Percentiles rank a stretch among this genome's conserved stretches.
These are phyloP conservation scores for Ophiostoma sp. DNA, from an alignment of 2,329 filamentous ascomycete genomes.

Conservation along the genomic window DNA sequence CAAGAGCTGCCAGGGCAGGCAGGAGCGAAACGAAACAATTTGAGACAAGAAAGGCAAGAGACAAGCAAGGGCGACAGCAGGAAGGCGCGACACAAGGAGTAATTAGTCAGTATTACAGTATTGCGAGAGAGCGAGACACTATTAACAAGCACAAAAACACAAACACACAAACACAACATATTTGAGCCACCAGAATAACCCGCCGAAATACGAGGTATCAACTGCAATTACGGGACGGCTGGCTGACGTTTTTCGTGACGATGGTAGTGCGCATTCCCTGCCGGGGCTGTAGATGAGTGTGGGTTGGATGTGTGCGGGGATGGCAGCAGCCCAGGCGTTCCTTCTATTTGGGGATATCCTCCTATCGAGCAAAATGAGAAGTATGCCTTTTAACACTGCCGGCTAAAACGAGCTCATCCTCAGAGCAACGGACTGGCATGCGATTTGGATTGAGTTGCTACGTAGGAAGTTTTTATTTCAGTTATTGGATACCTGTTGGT, in stretches of 20 bases:
- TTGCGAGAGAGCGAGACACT: background rate
- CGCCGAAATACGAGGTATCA: background rate
- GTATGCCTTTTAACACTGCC: background rate
- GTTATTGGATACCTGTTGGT: background rate
- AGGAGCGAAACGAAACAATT: slow-evolving; percentile 4
- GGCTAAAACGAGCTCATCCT: background rate
- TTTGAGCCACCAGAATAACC: background rate
- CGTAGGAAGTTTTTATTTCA: background rate
- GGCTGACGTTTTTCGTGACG: background rate
- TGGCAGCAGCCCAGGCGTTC: background rate
- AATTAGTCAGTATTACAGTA: background rate
- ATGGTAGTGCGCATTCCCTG: background rate
- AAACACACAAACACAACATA: background rate
- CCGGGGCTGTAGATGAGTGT: background rate
- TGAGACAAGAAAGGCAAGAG: background rate
- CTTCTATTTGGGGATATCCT: background rate
- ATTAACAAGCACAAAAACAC: background rate
- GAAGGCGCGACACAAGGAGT: background rate
- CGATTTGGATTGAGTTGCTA: background rate
- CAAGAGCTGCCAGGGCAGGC: background rate
- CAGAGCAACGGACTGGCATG: background rate
- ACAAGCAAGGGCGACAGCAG: background rate
- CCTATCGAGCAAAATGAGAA: background rate
- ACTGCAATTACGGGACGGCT: background rate
- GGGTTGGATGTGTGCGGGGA: background rate